Evolutionary conservation across 805 yeast species (phyloP), one percentile per base, ranked within the genome.

Genomic region (Ogataea dorogensis): DNA sequence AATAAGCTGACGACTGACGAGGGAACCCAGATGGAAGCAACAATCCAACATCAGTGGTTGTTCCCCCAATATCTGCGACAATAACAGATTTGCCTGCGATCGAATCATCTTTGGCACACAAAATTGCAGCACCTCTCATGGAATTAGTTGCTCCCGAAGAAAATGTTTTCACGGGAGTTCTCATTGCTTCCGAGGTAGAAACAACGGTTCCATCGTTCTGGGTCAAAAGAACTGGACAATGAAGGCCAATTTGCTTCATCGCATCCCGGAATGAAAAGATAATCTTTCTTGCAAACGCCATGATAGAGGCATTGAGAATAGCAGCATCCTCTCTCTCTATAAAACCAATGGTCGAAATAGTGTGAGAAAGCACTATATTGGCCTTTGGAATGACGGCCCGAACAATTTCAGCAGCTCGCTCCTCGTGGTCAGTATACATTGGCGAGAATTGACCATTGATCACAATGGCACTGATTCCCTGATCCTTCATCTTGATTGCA

Each of bases 91-190:
- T 24, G 2, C 27, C 34, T 6, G 17, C 19, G 13, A 29, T 10
- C 13, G 15, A 20, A 1, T 15, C 15, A 7, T 36, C 39, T 10
- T 36, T 19, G n/a, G 39, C 30, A 17, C 39, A 36, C 12, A 36
- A 20, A 17, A 30, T 36, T 9, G 39, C 39, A 3, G 39, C 39
- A 11, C 39, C 39, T 36, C 39, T 30, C 39, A 36, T 36, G 5
- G 39, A 36, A 14, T 36, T 36, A 7, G 39, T 36, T 12, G 39
- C 39, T 5, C 39, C 39, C 5, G 39, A 36, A n/a, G 39, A 36
- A n/a, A 36, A 36, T 3, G 39, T 36, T 17, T 30, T 29, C 7
- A 36, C 31, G 1, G 39, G 39, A 18, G 39, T 36, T 25, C 19
- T 17, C 24, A 36, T 24, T 5, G 39, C 39, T 15, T 36, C 39